Conservation (phyloP, 1,284 basidiomycete species). For the Marasmius fiardii region DNA sequence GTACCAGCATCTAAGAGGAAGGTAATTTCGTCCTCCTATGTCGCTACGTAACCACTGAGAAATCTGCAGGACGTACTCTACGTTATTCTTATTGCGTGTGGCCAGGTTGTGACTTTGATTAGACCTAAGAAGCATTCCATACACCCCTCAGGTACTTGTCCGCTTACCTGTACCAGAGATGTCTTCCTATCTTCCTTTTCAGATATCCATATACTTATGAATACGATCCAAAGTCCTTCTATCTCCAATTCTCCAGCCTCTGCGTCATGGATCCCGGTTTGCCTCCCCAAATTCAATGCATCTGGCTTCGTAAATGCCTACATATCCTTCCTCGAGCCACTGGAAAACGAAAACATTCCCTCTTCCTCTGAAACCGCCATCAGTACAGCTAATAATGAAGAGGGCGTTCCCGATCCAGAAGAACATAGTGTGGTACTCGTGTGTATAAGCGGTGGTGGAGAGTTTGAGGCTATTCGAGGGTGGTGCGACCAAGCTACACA, state of each 20-base stretch:
- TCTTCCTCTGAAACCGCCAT: neutral
- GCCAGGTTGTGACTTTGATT: constrained; percentile 83
- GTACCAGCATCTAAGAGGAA: constrained; percentile 80
- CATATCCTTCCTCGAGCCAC: constrained; percentile 53
- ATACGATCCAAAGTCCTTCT: constrained; percentile 71
- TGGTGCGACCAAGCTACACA: constrained; percentile 71
- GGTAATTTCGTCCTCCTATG: constrained; percentile 37
- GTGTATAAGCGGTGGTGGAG: constrained; percentile 64
- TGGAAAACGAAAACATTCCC: constrained; percentile 7
- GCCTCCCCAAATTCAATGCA: constrained; percentile 93
- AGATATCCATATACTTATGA: constrained; percentile 88
- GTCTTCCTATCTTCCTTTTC: constrained; percentile 6
- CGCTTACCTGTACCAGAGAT: neutral
- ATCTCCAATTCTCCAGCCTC: constrained; percentile 70
- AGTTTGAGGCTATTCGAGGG: constrained; percentile 64
- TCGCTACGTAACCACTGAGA: neutral
- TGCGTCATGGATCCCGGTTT: constrained; percentile 93
- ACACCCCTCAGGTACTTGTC: constrained; percentile 77
- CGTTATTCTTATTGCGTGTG: constrained; percentile 78
- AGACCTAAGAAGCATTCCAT: constrained; percentile 92
- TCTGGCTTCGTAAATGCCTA: constrained; percentile 93
- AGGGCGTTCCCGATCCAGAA: neutral
- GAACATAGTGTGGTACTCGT: constrained; percentile 53
- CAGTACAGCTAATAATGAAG: neutral
- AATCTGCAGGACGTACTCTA: constrained; percentile 80